A percentile compares a stretch with the other conserved stretches of the same genome.
phyloP scores from a whole-genome alignment of 352 stramenopile species.

The Globisporangium cederbergense region DNA sequence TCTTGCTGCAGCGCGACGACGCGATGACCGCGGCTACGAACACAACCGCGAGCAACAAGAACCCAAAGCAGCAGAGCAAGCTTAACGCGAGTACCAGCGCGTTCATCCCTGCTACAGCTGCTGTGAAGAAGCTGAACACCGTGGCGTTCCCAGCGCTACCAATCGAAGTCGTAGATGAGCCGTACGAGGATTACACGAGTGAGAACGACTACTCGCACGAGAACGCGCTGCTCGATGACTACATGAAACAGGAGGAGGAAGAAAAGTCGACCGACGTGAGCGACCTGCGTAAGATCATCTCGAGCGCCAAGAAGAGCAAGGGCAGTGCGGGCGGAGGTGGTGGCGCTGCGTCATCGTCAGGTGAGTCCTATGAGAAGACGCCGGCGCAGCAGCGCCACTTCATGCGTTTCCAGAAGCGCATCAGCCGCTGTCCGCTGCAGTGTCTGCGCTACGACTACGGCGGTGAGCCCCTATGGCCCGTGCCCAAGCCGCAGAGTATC shows the following conservation, averaged over 20 bases:
- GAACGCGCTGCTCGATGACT: slow-evolving; percentile 67
- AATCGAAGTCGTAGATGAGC: slow-evolving; percentile 78
- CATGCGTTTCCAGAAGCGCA: slow-evolving; percentile 86
- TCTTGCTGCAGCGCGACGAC: slow-evolving; percentile 69
- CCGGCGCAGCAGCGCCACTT: slow-evolving; percentile 69
- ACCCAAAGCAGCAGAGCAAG: slow-evolving; percentile 1
- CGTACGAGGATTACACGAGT: slow-evolving; percentile 58
- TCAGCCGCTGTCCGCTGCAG: slow-evolving; percentile 70
- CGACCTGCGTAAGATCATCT: slow-evolving; percentile 57
- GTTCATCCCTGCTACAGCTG: too few species aligned
- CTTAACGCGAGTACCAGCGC: background rate
- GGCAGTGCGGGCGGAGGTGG: slow-evolving; percentile 1
- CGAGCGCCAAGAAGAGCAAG: slow-evolving; percentile 43
- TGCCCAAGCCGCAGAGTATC: slow-evolving; percentile 40
- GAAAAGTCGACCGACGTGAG: slow-evolving; percentile 68
- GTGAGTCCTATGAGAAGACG: slow-evolving; percentile 81
- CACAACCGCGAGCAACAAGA: slow-evolving; percentile 10
- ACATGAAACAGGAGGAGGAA: slow-evolving; percentile 79
- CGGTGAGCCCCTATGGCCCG: slow-evolving; percentile 78
- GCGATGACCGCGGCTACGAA: slow-evolving; percentile 37
- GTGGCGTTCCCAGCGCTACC: slow-evolving; percentile 47
- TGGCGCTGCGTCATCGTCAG: slow-evolving; percentile 22
- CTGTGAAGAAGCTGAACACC: slow-evolving; percentile 8
- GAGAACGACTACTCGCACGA: slow-evolving; percentile 74
- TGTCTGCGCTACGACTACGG: slow-evolving; percentile 85